A percentile compares a stretch with the other conserved stretches of the same genome.
phyloP scores from a whole-genome alignment of 441 rosid genomes.

The Croton setiger region DNA sequence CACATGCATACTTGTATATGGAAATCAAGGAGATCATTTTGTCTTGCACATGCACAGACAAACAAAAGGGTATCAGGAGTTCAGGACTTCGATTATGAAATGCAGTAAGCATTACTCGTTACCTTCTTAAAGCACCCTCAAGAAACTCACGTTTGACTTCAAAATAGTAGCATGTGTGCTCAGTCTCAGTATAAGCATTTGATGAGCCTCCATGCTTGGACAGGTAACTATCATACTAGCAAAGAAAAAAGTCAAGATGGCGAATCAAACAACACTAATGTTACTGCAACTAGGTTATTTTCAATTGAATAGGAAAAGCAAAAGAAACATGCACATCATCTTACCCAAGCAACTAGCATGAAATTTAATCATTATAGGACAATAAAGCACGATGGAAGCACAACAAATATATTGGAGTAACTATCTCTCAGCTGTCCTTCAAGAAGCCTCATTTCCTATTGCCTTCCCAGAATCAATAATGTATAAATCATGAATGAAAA shows the following conservation, averaged over 20 bases:
- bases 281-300: conserved; percentile 4
- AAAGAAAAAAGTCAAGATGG: conserved; percentile 44
- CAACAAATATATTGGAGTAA: neutral
- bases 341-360: conserved; percentile 2
- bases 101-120: conserved; percentile 22
- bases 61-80: neutral
- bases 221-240: conserved; percentile 97
- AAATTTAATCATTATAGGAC: neutral
- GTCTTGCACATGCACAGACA: neutral
- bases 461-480: neutral
- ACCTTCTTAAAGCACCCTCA: conserved; percentile 84
- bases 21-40: neutral
- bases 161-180: conserved; percentile 96
- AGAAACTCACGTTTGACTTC: conserved; percentile 92
- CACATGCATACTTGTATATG: neutral
- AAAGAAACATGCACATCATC: conserved; percentile 15
- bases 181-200: conserved; percentile 93
- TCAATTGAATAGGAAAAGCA: neutral
- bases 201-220: conserved; percentile 98
- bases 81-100: conserved; percentile 6
- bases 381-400: neutral
- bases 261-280: conserved; percentile 20
- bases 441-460: neutral
- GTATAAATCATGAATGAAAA: neutral
- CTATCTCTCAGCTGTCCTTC: neutral